A percentile compares a stretch with the other conserved stretches of the same genome.
Conservation (phyloP, 352 stramenopile species). For the Globisporangium cylindrosporum region DNA sequence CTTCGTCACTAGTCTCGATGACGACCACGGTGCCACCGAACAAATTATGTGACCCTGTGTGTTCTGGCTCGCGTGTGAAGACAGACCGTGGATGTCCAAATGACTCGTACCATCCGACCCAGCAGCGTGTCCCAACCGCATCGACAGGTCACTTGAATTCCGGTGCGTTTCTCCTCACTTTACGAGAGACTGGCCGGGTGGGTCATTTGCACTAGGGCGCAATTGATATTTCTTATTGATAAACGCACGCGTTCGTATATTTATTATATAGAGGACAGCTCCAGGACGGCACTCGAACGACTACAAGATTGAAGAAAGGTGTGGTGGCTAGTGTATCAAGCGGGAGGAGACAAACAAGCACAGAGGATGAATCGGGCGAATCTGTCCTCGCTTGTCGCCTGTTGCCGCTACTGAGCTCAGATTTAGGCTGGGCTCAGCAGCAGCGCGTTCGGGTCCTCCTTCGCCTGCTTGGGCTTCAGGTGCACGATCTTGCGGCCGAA, state of each 20-base stretch:
- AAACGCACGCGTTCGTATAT: not conserved
- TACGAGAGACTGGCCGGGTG: not conserved
- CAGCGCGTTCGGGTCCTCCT: slow-evolving; percentile 25
- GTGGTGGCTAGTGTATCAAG: not conserved
- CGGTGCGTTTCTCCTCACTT: not conserved
- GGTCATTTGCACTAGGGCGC: not conserved
- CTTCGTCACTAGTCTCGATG: not conserved
- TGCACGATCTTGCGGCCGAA: slow-evolving; percentile 56
- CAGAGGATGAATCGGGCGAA: too few species aligned
- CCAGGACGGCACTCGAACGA: not conserved
- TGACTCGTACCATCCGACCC: not conserved
- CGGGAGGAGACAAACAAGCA: not conserved
- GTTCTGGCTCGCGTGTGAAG: not conserved
- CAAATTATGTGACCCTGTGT: not conserved
- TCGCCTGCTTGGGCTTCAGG: slow-evolving; percentile 44
- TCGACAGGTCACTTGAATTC: not conserved
- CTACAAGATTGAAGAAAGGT: not conserved
- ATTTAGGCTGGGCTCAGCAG: slow-evolving; percentile 13
- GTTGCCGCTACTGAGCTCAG: too few species aligned
- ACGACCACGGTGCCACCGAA: not conserved
- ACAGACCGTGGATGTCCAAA: not conserved
- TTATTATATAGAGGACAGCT: not conserved
- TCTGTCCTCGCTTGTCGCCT: too few species aligned
- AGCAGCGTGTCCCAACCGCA: not conserved
- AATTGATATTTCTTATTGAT: not conserved